A percentile compares a stretch with the other conserved stretches of the same genome.
Evolutionary conservation across 2,329 filamentous ascomycete genomes (phyloP).

Genomic region (Stromatinia cepivora): DNA sequence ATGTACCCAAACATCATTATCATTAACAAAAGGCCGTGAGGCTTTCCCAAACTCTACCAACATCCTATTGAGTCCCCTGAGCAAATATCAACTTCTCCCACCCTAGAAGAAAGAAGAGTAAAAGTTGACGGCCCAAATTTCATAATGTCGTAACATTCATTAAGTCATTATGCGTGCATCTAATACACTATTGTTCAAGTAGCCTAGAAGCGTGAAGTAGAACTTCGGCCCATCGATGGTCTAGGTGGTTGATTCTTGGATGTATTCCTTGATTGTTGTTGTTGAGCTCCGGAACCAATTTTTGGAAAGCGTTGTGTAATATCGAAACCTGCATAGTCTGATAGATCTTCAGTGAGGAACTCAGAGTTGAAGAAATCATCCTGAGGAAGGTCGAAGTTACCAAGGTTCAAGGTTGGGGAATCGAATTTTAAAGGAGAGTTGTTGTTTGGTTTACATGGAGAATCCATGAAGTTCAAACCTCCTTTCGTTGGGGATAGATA

Average conservation of each 20-base stretch:
- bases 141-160: slow-evolving; percentile 32
- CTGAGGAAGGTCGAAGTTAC: slow-evolving; percentile 39
- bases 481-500: slow-evolving; percentile 60
- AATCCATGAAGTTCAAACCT: slow-evolving; percentile 47
- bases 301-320: slow-evolving; percentile 75
- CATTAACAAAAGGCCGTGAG: slow-evolving; percentile 22
- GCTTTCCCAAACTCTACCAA: slow-evolving; percentile 15
- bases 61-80: slow-evolving; percentile 7
- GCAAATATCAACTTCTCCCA: slow-evolving; percentile 12
- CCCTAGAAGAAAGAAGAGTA: slow-evolving; percentile 15
- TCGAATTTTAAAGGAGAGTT: slow-evolving; percentile 34
- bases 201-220: slow-evolving; percentile 39
- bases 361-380: slow-evolving; percentile 57
- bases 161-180: slow-evolving; percentile 21
- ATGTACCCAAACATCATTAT: slow-evolving; percentile 23
- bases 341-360: slow-evolving; percentile 58
- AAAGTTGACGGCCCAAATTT: slow-evolving; percentile 21
- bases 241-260: slow-evolving; percentile 32
- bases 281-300: slow-evolving; percentile 58
- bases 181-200: slow-evolving; percentile 26
- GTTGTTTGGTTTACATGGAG: slow-evolving; percentile 53
- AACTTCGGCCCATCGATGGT: slow-evolving; percentile 38
- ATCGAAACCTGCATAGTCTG: slow-evolving; percentile 63
- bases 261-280: slow-evolving; percentile 31
- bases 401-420: slow-evolving; percentile 31